Percentiles rank a stretch among this genome's conserved stretches.
phyloP scores from a whole-genome alignment of 306 rosid species.

The Quercus ilex region DNA sequence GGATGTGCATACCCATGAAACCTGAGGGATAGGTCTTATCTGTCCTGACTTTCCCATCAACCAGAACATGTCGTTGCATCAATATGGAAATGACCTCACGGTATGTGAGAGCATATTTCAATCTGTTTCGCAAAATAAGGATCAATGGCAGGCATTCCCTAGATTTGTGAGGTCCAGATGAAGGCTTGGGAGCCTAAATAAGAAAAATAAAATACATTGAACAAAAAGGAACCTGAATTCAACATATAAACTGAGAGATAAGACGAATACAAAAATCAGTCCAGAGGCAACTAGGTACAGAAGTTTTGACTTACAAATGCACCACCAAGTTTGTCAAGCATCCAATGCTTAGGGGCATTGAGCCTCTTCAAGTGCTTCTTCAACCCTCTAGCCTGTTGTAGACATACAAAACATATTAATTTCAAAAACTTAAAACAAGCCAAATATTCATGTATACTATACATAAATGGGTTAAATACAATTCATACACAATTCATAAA shows the following conservation, averaged over 20 bases:
- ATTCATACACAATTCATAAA: neutral
- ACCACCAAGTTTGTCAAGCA: constrained; percentile 51
- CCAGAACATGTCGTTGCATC: constrained; percentile 80
- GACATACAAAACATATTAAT: neutral
- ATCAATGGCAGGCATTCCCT: constrained; percentile 83
- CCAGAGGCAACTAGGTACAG: neutral
- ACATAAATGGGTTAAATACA: neutral
- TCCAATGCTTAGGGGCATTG: constrained; percentile 50
- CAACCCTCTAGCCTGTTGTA: constrained; percentile 39
- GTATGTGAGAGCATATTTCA: constrained; percentile 79
- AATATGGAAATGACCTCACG: constrained; percentile 74
- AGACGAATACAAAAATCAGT: neutral
- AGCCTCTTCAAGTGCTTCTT: constrained; percentile 53
- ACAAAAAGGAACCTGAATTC: neutral
- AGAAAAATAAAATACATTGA: neutral
- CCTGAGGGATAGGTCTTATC: constrained; percentile 85
- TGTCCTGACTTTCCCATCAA: constrained; percentile 83
- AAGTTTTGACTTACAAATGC: constrained; percentile 36
- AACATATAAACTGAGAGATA: neutral
- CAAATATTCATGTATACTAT: neutral
- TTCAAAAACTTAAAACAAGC: neutral
- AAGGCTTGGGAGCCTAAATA: constrained; percentile 75
- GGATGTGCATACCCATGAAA: constrained; percentile 68
- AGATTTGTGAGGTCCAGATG: constrained; percentile 90
- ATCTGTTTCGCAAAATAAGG: constrained; percentile 56